Evolutionary conservation across 768 basidiomycete genomes (phyloP).

Genomic region (Hygrophoropsis aurantiaca): DNA sequence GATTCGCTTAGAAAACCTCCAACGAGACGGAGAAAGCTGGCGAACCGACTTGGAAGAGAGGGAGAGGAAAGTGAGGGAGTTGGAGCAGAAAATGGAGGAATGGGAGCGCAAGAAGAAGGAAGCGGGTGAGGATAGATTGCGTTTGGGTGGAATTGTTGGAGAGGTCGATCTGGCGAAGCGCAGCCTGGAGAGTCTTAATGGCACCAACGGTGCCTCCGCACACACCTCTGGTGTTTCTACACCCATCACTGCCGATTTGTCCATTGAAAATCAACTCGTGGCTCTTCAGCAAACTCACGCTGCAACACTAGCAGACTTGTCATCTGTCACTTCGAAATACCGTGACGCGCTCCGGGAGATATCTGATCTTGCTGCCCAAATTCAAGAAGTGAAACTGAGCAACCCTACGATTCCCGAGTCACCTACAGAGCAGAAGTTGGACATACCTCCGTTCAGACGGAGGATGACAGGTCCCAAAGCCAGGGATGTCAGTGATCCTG

Average conservation of each 20-base stretch:
- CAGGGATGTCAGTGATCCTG: slow-evolving; percentile 45
- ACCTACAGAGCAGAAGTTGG: slow-evolving; percentile 37
- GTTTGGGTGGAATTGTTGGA: slow-evolving; percentile 65
- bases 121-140: slow-evolving; percentile 61
- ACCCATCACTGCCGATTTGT: slow-evolving; percentile 33
- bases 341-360: slow-evolving; percentile 89
- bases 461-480: slow-evolving; percentile 50
- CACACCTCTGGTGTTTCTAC: slow-evolving; percentile 27
- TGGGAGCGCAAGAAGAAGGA: slow-evolving; percentile 74
- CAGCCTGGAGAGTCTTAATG: slow-evolving; percentile 52
- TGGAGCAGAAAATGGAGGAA: slow-evolving; percentile 77
- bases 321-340: slow-evolving; percentile 78
- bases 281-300: slow-evolving; percentile 81
- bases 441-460: slow-evolving; percentile 48
- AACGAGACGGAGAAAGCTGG: slow-evolving; percentile 79
- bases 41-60: slow-evolving; percentile 81
- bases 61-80: slow-evolving; percentile 69
- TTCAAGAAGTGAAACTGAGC: slow-evolving; percentile 80
- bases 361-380: slow-evolving; percentile 88
- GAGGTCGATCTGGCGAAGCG: slow-evolving; percentile 72
- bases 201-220: slow-evolving; percentile 29
- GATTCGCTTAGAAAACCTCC: slow-evolving; percentile 63
- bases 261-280: slow-evolving; percentile 61
- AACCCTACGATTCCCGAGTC: slow-evolving; percentile 45
- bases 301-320: slow-evolving; percentile 76